These are phyloP conservation scores for Dictyostelium capitatum DNA, from an alignment of 78 protist species.

Conservation along the genomic window DNA sequence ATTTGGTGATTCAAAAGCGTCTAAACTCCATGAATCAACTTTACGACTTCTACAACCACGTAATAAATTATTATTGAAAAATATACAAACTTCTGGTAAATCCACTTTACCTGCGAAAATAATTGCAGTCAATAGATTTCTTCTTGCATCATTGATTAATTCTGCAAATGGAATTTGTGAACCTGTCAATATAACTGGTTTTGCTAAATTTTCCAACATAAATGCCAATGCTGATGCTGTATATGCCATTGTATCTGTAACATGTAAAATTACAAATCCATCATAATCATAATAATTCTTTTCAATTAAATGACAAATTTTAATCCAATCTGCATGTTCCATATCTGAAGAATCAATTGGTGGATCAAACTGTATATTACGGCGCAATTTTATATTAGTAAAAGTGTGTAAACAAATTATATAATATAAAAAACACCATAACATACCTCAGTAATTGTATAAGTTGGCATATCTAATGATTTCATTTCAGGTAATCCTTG, in stretches of 20 bases:
- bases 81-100: conserved; percentile 83
- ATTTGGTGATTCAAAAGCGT: conserved; percentile 82
- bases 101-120: conserved; percentile 85
- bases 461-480: conserved; percentile 56
- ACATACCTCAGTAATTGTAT: conserved; percentile 74
- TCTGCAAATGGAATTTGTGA: conserved; percentile 92
- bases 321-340: conserved; percentile 88
- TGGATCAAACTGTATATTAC: conserved; percentile 82
- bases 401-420: neutral
- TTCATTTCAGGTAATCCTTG: conserved; percentile 54
- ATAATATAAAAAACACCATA: neutral
- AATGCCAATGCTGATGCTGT: conserved; percentile 94
- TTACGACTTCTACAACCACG: conserved; percentile 72
- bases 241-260: conserved; percentile 95
- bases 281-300: conserved; percentile 88
- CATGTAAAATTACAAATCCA: conserved; percentile 94
- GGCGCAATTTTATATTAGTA: too few relatives aligned
- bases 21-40: conserved; percentile 76
- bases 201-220: conserved; percentile 92
- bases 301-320: conserved; percentile 81
- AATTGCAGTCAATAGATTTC: conserved; percentile 86
- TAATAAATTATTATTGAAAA: conserved; percentile 81
- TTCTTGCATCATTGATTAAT: conserved; percentile 59
- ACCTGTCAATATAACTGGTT: conserved; percentile 95
- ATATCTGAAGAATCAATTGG: conserved; percentile 92